phyloP scores from a whole-genome alignment of 2,329 filamentous ascomycete genomes.

The Aspergillus brunneoviolaceus region DNA sequence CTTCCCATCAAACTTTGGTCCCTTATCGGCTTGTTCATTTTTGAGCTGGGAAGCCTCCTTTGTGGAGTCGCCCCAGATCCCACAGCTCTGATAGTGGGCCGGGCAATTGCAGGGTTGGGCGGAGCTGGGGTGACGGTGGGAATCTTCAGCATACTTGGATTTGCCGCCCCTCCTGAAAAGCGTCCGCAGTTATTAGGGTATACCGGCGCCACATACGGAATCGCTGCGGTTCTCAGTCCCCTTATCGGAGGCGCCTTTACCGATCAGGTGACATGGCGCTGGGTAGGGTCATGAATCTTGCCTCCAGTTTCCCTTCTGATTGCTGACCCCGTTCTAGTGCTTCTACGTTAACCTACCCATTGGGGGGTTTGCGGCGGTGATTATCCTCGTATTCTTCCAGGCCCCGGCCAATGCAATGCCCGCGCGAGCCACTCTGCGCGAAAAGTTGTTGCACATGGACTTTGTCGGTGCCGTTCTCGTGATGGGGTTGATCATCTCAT shows the following conservation, averaged over 20 bases:
- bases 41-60: conserved; percentile 24
- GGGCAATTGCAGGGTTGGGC: conserved; percentile 36
- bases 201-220: conserved; percentile 22
- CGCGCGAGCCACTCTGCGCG: conserved; percentile 7
- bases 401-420: conserved; percentile 5
- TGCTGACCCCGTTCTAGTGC: background rate
- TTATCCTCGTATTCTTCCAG: conserved; percentile 28
- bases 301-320: too few species aligned
- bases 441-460: background rate
- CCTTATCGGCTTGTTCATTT: conserved; percentile 28
- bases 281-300: conserved; percentile 20
- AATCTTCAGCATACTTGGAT: conserved; percentile 42
- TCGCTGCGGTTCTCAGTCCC: conserved; percentile 34
- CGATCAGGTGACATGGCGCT: conserved; percentile 40
- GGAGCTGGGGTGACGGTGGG: conserved; percentile 39
- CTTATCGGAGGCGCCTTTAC: conserved; percentile 47
- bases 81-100: conserved; percentile 32
- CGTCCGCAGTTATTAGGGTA: conserved; percentile 30
- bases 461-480: conserved; percentile 41
- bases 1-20: conserved; percentile 32
- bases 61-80: conserved; percentile 31
- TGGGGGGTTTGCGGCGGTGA: conserved; percentile 12
- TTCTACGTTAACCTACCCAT: conserved; percentile 35
- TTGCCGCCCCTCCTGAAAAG: conserved; percentile 32
- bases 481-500: conserved; percentile 25